These are phyloP conservation scores for Penium margaritaceum DNA, from an alignment of 139 green algal genomes.

Conservation along the genomic window DNA sequence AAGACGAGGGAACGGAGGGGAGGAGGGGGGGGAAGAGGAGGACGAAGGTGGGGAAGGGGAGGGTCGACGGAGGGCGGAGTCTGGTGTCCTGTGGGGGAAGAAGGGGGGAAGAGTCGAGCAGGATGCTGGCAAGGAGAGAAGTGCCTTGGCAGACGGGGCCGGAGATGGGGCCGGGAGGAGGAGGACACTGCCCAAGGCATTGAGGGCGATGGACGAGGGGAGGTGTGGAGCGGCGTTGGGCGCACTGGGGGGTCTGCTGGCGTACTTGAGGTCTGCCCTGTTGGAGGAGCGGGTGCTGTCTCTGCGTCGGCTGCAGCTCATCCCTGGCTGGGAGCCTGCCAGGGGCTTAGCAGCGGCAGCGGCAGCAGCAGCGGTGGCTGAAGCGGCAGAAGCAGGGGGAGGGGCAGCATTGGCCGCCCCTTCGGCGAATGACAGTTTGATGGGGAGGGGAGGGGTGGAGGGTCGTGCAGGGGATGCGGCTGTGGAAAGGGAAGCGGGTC, in stretches of 20 bases:
- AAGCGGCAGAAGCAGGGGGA: background rate
- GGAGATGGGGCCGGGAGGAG: too few relatives aligned
- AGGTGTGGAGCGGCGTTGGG: slow-evolving; percentile 5
- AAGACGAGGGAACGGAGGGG: background rate
- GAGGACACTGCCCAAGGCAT: too few relatives aligned
- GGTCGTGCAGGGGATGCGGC: background rate
- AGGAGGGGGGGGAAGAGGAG: slow-evolving; percentile 7
- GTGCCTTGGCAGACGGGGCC: too few relatives aligned
- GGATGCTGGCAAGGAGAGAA: too few relatives aligned
- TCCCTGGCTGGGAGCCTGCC: slow-evolving; percentile 50
- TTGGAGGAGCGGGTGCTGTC: slow-evolving; percentile 69
- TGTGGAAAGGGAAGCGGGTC: background rate
- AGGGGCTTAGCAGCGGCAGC: background rate
- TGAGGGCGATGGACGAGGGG: too few relatives aligned
- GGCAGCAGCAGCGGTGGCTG: too few relatives aligned
- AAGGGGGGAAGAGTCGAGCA: too few relatives aligned
- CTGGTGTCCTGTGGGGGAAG: too few relatives aligned
- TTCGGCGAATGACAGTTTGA: background rate
- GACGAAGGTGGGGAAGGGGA: background rate
- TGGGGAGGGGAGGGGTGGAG: background rate
- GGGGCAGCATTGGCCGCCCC: background rate
- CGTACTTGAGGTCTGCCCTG: slow-evolving; percentile 61
- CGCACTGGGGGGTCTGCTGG: slow-evolving; percentile 34
- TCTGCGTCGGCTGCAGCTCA: slow-evolving; percentile 55
- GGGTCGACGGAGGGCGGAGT: too few relatives aligned